Percentiles rank a stretch among this genome's conserved stretches.
phyloP scores from a whole-genome alignment of 1,139 yeast genomes.

The Magnusiomyces fungicola region DNA sequence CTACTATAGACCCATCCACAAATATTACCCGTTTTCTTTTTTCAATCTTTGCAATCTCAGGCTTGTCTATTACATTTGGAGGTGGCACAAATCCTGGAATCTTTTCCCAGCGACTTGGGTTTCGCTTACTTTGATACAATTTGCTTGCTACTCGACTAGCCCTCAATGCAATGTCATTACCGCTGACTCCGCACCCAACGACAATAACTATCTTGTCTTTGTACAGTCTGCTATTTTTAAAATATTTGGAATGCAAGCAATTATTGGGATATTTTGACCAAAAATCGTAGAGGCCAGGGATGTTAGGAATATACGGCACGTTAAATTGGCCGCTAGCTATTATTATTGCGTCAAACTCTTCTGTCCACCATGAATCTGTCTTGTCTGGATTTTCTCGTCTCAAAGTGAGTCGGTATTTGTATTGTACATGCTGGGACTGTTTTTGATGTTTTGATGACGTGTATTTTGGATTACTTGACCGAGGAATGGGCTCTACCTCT shows the following conservation, averaged over 20 bases:
- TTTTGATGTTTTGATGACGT: no score
- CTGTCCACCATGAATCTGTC: constrained; percentile 23
- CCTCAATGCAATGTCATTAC: not conserved
- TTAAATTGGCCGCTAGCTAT: constrained; percentile 49
- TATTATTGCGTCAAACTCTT: constrained; percentile 44
- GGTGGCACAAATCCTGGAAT: not conserved
- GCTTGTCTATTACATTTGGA: not conserved
- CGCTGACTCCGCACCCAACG: constrained; percentile 4
- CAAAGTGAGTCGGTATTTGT: constrained; percentile 32
- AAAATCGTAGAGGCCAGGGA: constrained; percentile 40
- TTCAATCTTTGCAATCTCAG: not conserved
- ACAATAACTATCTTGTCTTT: not conserved
- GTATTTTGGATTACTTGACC: no score
- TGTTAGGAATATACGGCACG: constrained; percentile 45
- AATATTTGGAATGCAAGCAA: not conserved
- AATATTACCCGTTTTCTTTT: not conserved
- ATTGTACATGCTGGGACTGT: no score
- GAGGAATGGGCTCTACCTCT: constrained; percentile 34
- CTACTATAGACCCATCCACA: not conserved
- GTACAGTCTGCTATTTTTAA: not conserved
- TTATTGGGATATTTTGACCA: not conserved
- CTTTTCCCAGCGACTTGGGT: constrained; percentile 2
- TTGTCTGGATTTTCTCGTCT: not conserved
- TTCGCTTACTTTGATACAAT: not conserved
- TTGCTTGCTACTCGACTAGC: not conserved